Conservation (phyloP, 768 basidiomycete genomes). For the Strobilomyces echinocephalus region DNA sequence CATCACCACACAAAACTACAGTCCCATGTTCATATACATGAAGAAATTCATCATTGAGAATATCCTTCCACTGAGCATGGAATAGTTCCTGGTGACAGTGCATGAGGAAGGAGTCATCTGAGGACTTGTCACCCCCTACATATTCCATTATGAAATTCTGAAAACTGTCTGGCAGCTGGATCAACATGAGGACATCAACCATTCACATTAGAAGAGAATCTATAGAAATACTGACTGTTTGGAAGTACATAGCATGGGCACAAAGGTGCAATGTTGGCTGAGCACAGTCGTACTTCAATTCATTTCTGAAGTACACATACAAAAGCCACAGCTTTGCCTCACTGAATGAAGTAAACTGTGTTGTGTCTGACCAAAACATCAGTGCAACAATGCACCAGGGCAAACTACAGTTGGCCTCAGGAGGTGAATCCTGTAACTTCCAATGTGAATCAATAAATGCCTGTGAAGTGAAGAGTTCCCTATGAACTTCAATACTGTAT, state of each 20-base stretch:
- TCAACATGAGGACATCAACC: background rate
- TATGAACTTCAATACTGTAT: background rate
- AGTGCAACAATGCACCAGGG: background rate
- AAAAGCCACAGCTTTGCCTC: background rate
- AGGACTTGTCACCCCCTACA: background rate
- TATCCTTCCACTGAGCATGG: background rate
- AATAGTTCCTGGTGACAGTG: background rate
- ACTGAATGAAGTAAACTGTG: background rate
- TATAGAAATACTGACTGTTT: background rate
- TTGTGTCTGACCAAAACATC: conserved; percentile 2
- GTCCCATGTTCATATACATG: background rate
- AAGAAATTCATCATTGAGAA: background rate
- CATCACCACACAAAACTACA: background rate
- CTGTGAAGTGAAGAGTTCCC: background rate
- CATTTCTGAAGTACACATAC: background rate
- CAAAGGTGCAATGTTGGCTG: background rate
- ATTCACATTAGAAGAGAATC: background rate
- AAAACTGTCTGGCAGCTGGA: background rate
- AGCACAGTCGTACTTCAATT: background rate
- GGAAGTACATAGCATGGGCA: background rate
- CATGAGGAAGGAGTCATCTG: background rate
- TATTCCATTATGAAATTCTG: background rate
- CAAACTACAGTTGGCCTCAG: background rate
- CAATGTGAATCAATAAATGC: background rate
- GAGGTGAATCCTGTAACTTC: background rate